These are phyloP conservation scores for Ogataea hybrid DNA, from an alignment of 1,139 yeast genomes.

Conservation along the genomic window DNA sequence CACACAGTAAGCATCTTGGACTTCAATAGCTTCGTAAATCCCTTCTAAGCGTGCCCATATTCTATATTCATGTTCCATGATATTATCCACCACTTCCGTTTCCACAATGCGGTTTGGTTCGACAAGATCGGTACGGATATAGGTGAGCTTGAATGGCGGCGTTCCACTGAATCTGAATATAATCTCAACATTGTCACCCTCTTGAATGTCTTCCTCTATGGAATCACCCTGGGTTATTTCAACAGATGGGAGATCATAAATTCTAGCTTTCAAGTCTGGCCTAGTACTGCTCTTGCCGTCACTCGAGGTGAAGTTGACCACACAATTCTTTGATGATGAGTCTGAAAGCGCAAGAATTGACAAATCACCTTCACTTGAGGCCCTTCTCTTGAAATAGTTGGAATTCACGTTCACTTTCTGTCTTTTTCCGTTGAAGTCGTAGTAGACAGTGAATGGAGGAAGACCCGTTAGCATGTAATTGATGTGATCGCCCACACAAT, in stretches of 20 bases:
- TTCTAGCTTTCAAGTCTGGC: slow-evolving; percentile 45
- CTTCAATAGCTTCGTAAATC: no score
- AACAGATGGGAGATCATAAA: slow-evolving; percentile 90
- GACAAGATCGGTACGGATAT: slow-evolving; percentile 41
- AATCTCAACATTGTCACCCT: slow-evolving; percentile 81
- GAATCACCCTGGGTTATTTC: slow-evolving; percentile 77
- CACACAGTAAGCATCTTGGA: no score
- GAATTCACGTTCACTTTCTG: slow-evolving; percentile 59
- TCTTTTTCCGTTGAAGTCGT: slow-evolving; percentile 63
- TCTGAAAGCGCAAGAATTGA: slow-evolving; percentile 71
- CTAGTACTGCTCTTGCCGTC: slow-evolving; percentile 24
- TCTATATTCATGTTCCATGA: slow-evolving; percentile 64
- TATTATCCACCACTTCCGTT: slow-evolving; percentile 69
- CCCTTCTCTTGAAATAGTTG: slow-evolving; percentile 64
- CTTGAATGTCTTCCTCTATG: slow-evolving; percentile 76
- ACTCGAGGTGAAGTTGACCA: slow-evolving; percentile 50
- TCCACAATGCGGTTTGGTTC: slow-evolving; percentile 60
- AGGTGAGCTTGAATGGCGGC: slow-evolving; percentile 68
- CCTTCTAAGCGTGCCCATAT: no score
- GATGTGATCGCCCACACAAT: no score
- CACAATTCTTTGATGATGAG: slow-evolving; percentile 68
- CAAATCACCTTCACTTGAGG: slow-evolving; percentile 76
- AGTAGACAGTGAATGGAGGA: slow-evolving; percentile 74
- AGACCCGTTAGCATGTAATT: slow-evolving; percentile 74
- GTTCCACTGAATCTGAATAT: slow-evolving; percentile 64